These are phyloP conservation scores for Chaetomium sp. DNA, from an alignment of 2,329 filamentous ascomycete genomes.

Conservation along the genomic window DNA sequence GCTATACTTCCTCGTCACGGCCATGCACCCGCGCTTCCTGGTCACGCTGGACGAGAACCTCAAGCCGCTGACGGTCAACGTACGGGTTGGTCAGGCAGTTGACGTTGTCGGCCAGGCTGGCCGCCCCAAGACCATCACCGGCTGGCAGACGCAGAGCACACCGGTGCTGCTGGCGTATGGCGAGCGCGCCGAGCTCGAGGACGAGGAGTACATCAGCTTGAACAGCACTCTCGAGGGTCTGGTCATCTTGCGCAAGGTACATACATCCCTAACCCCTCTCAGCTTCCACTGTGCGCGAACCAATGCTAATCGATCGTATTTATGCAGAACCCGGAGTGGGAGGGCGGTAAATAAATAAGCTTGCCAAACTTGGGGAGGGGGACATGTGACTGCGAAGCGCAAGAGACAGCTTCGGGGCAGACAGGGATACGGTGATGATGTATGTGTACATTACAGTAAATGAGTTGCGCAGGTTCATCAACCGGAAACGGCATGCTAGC, in stretches of 20 bases:
- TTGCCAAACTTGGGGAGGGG: background rate
- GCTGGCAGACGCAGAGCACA: conserved; percentile 99
- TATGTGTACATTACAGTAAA: conserved; percentile 23
- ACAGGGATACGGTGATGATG: conserved; percentile 7
- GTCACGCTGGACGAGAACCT: conserved; percentile 94
- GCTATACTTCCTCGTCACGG: conserved; percentile 93
- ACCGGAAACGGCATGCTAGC: background rate
- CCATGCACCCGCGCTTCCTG: conserved; percentile 95
- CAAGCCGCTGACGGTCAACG: conserved; percentile 91
- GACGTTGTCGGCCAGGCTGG: conserved; percentile 97
- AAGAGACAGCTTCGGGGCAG: background rate
- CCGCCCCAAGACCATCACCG: conserved; percentile 97
- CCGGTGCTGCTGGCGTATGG: conserved; percentile 92
- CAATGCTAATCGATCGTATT: background rate
- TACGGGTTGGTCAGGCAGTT: conserved; percentile 95
- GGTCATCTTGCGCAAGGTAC: conserved; percentile 95
- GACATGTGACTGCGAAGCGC: background rate
- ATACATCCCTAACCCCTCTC: conserved; percentile 51
- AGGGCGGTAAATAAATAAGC: conserved; percentile 50
- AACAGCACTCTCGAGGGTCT: conserved; percentile 90
- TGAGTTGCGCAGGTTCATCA: conserved; percentile 1
- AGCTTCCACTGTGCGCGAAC: background rate
- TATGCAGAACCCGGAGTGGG: conserved; percentile 57
- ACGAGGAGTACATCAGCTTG: conserved; percentile 93
- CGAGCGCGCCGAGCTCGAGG: conserved; percentile 93